Evolutionary conservation across 2,329 filamentous ascomycete genomes (phyloP), one percentile per base, ranked within the genome.

Genomic region (Ceratocystis harringtonii): DNA sequence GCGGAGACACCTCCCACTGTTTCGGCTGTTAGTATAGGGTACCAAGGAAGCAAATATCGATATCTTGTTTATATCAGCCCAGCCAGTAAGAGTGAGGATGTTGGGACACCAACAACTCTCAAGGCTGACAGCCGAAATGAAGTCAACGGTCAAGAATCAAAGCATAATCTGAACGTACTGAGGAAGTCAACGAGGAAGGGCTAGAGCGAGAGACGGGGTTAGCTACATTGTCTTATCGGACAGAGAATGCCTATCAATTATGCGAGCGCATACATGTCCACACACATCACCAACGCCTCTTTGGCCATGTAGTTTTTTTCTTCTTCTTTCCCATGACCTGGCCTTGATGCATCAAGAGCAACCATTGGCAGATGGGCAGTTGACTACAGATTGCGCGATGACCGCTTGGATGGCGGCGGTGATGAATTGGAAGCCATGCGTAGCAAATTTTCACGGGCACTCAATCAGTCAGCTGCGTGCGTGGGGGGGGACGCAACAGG

Each of bases 1-100:
- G 94, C 94, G 77, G 94, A 96, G 74, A 99, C 88, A 96, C 94
- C 94, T 88, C 94, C 94, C 94, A 99, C 91, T 95, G 74, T 76
- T 73, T 75, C 60, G 61, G 17, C 17, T 48, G 69, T 72, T 71
- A 72, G 71, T 68, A 63, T 63, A 52, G 60, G 5, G 48, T 45
- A 25, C 48, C 22, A 15, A 12, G 10, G 15, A 10, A 15, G 2
- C 7, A 50, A 50, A 3, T 15, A 28, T 28, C 5, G 1, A 52
- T 6, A 3, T 52, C 22, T n/a, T 19, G 48, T 25, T 52, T 28
- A 4, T 19, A 52, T 7, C 22, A 15, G 19, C 10, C 12, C 36
- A 28, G 48, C 19, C 3, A 19, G 22, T 52, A 2, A 43, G 48
- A 19, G 22, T 52, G 6, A 43, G 48, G 36, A 61, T 45, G 62